Base-by-base conservation (phyloP, 202 grass and related monocot genomes). In the Tripidium arundinaceum region DNA sequence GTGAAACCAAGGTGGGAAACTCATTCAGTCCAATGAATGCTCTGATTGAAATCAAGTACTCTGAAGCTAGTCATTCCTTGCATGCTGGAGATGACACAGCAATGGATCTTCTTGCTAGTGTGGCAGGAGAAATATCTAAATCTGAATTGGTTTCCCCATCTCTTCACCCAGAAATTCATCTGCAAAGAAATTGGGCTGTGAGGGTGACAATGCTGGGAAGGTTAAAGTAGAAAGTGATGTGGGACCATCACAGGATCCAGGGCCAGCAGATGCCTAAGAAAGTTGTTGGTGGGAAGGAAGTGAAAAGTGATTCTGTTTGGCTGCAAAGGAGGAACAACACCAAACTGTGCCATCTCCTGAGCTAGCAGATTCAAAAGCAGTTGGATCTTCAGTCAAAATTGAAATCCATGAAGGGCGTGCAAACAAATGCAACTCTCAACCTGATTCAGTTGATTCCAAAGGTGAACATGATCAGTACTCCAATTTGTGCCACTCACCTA, bases 1-100 rank as follows among this genome's bases (percentile, higher is more conserved):
- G 61, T 84, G 85, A 93, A 71, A 72, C 76, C 14, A 87, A 21
- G 54, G 22, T 24, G 24, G 90, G 71, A 78, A 94, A 82, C 34
- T 87, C 87, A 25, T 97, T 90, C 79, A 92, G 57, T 37, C 93
- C 94, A 76, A 91, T 97, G 82, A 94, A 90, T 79, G 91, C 94
- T 40, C 75, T 97, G 81, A 89, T 97, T 79, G 94, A 97, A 90
- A 97, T 91, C 18, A 94, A 94, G 62, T 97, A 92, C 36, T 93
- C 89, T 50, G 91, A 97, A 72, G 82, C 79, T 83, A 74, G 68
- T 80, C 79, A 72, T 79, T 81, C 84, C 1, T 50, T 80, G 65
- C 81, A 73, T 63, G 69, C 60, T 74, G 87, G n/a, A 72, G 91
- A 93, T 74, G 91, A 90, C 72, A 71, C 83, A 11, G 91, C 87